Base-by-base conservation (phyloP, 2,329 filamentous ascomycete species). In the Penicillium occitanis region DNA sequence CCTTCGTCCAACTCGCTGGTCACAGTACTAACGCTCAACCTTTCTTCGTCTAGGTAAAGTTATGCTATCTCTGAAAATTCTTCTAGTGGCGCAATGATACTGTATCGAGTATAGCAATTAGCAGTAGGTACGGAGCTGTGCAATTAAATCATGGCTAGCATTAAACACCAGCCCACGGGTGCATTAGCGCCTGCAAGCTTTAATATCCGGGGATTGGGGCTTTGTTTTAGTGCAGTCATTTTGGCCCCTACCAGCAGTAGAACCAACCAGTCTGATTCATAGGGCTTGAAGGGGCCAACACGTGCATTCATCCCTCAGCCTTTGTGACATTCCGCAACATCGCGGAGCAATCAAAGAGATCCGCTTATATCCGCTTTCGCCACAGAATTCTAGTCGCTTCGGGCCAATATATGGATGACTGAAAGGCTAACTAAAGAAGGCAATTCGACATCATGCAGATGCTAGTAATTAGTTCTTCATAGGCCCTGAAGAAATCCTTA, bases 141-240 rank as follows among this genome's bases (percentile, higher is more conserved):
- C 37, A 30, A 30, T 8, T 60, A 37, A n/a, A 22, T 28, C 17
- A 13, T 25, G 10, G 2, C 25, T 33, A 28, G 17, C 5, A 53
- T 33, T n/a, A 33, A 33, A n/a, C 28, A 33, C 33, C 35, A 17
- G n/a, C 19, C n/a, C 30, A 42, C 37, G 17, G 13, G 17, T 30
- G 22, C 35, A 60, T 60, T 55, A 35, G 51, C 28, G 50, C 50
- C 50, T 55, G 30, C 51, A 17, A 53, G 50, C 50, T 51, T 19
- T 53, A 33, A 28, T n/a, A 35, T 55, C 28, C 28, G 28, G 51
- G 28, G 14, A 33, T 55, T 19, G 30, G 51, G 28, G 19, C 13
- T 44, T 60, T 19, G 22, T 46, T 60, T 37, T 60, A 46, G 37
- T 28, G 37, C 17, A 8, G 17, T 19, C 40, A 3, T 30, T 48